Conservation (phyloP, 331 rosid species). For the Acacia concinna region DNA sequence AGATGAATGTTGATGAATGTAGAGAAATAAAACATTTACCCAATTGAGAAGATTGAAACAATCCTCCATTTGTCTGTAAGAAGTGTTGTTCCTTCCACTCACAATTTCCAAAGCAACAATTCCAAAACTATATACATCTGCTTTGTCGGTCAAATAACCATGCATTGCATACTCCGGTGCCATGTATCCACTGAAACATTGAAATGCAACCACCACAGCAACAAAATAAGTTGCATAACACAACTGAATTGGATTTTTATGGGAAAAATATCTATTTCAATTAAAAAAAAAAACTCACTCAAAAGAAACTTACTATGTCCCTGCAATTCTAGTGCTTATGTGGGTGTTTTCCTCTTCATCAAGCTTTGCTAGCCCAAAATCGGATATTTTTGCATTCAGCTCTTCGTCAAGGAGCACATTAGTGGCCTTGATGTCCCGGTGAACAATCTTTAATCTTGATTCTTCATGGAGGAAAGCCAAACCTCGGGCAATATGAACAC, state of each 20-base stretch:
- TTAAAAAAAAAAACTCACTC: not conserved
- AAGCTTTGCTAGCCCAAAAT: slow-evolving; percentile 62
- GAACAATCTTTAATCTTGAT: slow-evolving; percentile 57
- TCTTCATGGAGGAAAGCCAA: slow-evolving; percentile 57
- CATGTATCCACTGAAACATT: slow-evolving; percentile 57
- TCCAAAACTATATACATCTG: slow-evolving; percentile 69
- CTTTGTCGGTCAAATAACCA: slow-evolving; percentile 60
- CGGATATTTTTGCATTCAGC: slow-evolving; percentile 47
- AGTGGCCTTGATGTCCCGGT: slow-evolving; percentile 59
- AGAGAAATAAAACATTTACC: slow-evolving; percentile 40
- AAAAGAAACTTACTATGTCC: slow-evolving; percentile 60
- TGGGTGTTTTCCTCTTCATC: slow-evolving; percentile 61
- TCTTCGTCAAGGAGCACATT: slow-evolving; percentile 51
- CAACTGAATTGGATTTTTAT: not conserved
- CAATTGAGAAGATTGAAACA: slow-evolving; percentile 53
- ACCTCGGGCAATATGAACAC: slow-evolving; percentile 53
- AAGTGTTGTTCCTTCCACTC: slow-evolving; percentile 53
- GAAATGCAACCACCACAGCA: not conserved
- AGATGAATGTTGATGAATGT: not conserved
- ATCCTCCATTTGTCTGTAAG: slow-evolving; percentile 26
- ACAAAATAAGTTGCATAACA: not conserved
- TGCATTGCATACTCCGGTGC: slow-evolving; percentile 74
- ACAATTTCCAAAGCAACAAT: slow-evolving; percentile 54
- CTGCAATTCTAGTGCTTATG: slow-evolving; percentile 58
- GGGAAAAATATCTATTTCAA: not conserved